Conservation (phyloP, 169 alveolate species). For the Plasmodium blacklocki region DNA sequence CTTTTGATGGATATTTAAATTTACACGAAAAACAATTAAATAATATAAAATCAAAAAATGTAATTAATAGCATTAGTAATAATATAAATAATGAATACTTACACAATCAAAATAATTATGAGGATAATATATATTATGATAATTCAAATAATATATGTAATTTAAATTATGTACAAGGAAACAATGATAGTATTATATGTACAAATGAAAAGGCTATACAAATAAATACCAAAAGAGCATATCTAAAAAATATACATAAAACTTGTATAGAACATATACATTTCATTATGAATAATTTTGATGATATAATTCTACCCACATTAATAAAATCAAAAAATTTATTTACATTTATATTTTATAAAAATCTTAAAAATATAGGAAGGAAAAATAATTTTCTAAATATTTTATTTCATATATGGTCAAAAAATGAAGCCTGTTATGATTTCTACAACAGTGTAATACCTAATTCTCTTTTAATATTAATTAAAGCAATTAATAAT, state of each 20-base stretch:
- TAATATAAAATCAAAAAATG: neutral
- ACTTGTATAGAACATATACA: constrained; percentile 56
- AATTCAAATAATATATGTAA: neutral
- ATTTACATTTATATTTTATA: constrained; percentile 43
- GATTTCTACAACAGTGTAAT: constrained; percentile 27
- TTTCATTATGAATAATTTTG: constrained; percentile 44
- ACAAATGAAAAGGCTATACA: neutral
- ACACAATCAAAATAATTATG: neutral
- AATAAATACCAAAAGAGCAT: constrained; percentile 8
- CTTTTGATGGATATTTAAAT: too few relatives aligned
- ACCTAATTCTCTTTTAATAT: constrained; percentile 60
- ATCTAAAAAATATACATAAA: constrained; percentile 46
- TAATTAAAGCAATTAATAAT: constrained; percentile 51
- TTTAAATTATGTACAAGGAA: neutral
- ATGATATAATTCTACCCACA: neutral
- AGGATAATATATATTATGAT: neutral
- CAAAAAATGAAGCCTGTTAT: constrained; percentile 54
- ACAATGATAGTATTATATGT: neutral
- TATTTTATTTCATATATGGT: constrained; percentile 54
- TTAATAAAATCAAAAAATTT: constrained; percentile 43
- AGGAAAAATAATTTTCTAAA: constrained; percentile 32
- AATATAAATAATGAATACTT: neutral
- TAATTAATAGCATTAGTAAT: too few relatives aligned
- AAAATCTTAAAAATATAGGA: constrained; percentile 36
- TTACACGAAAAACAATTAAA: neutral